These are phyloP conservation scores for Falciphora oryzae DNA, from an alignment of 2,329 filamentous ascomycete genomes.

Conservation along the genomic window DNA sequence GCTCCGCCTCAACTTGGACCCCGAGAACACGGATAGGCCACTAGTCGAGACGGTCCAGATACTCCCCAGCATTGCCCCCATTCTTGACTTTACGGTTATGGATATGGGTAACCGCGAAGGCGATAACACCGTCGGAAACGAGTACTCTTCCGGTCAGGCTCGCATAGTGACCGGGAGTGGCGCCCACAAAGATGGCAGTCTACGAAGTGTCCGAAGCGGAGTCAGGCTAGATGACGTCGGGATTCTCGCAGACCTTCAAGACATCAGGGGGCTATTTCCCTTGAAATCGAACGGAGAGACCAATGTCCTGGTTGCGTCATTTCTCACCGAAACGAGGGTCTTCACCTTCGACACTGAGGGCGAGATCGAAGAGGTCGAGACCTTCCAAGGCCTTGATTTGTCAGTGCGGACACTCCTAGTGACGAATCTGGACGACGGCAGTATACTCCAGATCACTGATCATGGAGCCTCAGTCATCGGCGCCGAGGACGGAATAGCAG, in stretches of 20 bases:
- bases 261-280: constrained; percentile 68
- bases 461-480: constrained; percentile 58
- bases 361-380: constrained; percentile 80
- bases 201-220: constrained; percentile 87
- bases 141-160: constrained; percentile 92
- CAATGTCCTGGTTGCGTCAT: constrained; percentile 61
- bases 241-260: constrained; percentile 70
- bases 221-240: constrained; percentile 88
- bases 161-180: constrained; percentile 90
- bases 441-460: constrained; percentile 72
- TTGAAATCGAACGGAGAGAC: constrained; percentile 59
- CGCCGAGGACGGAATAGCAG: constrained; percentile 45
- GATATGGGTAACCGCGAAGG: constrained; percentile 81
- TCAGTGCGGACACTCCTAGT: constrained; percentile 66
- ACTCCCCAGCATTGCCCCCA: constrained; percentile 77
- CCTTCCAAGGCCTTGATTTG: constrained; percentile 66
- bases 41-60: constrained; percentile 65
- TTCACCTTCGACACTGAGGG: constrained; percentile 71
- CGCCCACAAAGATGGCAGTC: constrained; percentile 78
- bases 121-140: constrained; percentile 68
- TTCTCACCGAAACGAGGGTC: constrained; percentile 75
- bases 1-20: constrained; percentile 55
- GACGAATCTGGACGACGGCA: constrained; percentile 55
- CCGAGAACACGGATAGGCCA: constrained; percentile 19
- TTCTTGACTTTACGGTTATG: constrained; percentile 93